Conservation (phyloP, 2,329 filamentous ascomycete genomes). For the Epichloe typhina region DNA sequence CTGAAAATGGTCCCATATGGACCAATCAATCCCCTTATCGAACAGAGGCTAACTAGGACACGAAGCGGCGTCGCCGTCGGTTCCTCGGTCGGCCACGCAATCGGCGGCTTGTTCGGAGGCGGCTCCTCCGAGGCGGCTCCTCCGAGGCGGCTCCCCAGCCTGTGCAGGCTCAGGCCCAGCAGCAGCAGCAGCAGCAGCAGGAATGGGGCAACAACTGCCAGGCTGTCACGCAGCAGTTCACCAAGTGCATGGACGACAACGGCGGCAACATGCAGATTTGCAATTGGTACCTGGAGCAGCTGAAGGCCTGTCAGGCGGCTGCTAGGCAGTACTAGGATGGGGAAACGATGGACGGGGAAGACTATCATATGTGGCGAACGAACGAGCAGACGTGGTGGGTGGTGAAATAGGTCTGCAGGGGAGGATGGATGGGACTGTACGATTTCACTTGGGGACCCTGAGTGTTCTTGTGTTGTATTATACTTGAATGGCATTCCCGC, state of each 20-base stretch:
- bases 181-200: constrained; percentile 44
- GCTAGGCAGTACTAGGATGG: constrained; percentile 53
- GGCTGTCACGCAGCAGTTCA: constrained; percentile 71
- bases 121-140: constrained; percentile 43
- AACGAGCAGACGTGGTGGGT: background rate
- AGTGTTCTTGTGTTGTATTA: constrained; percentile 9
- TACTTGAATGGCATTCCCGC: constrained; percentile 15
- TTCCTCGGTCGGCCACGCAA: constrained; percentile 87
- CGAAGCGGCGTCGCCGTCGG: constrained; percentile 88
- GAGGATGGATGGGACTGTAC: background rate
- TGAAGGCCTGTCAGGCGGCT: constrained; percentile 77
- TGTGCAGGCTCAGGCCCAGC: constrained; percentile 34
- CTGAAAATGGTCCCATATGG: too few species aligned
- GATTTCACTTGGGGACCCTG: too few species aligned
- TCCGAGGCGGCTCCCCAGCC: constrained; percentile 37
- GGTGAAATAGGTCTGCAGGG: background rate
- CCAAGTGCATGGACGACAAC: constrained; percentile 93
- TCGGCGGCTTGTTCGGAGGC: constrained; percentile 78
- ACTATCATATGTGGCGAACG: background rate
- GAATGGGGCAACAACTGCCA: constrained; percentile 55
- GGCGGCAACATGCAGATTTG: constrained; percentile 90
- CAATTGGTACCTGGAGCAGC: constrained; percentile 95
- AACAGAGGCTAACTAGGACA: background rate
- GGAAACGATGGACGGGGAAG: background rate
- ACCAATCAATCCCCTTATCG: too few species aligned